Evolutionary conservation across 192 early-diverging fungal species (phyloP), one percentile per base, ranked within the genome.

Genomic region (Thoreauomyces humboldtii): DNA sequence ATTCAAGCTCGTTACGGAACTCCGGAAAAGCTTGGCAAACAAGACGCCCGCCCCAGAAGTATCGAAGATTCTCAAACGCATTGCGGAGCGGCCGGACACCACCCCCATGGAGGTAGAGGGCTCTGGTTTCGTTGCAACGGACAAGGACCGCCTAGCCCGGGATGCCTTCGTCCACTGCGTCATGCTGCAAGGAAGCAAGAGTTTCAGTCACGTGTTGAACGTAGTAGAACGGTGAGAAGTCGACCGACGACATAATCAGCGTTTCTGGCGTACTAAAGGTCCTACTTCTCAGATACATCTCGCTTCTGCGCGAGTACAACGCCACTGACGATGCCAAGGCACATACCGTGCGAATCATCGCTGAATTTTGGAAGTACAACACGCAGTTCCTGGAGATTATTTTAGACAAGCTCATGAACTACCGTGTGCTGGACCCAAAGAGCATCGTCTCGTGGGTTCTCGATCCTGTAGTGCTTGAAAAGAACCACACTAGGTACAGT

Each of bases 361-460:
- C 87, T 31, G 78, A 82, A 29, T 98, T 98, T 75, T 99, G 96
- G 96, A 75, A 74, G 43, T 75, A 83, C 31, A 92, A 96, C 68
- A 84, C 90, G 25, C 94, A 91, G 69, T 93, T 96, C 71, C 73
- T 94, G 72, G 91, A 90, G 14, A 96, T 99, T 61, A 78, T 93
- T 24, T 74, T 98, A 60, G 94, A 93, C 74, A 98, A 98, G 72
- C 79, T 99, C 60, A 76, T 96, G 58, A 94, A 95, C 73, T 99
- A 99, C 76, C 87, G 93, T 31, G 87, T 99, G 2, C 80, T 97
- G 36, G 92, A 94, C 56, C 89, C 93, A 15, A 76, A 75, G 44
- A 83, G 87, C 12, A 89, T 97, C 31, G 74, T 96, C 44, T 74
- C 83, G 31, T 90, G 91, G 90, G 73, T 92, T 27, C 87, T 96